phyloP scores from a whole-genome alignment of 2,329 filamentous ascomycete genomes.

The Alternaria consortialis region DNA sequence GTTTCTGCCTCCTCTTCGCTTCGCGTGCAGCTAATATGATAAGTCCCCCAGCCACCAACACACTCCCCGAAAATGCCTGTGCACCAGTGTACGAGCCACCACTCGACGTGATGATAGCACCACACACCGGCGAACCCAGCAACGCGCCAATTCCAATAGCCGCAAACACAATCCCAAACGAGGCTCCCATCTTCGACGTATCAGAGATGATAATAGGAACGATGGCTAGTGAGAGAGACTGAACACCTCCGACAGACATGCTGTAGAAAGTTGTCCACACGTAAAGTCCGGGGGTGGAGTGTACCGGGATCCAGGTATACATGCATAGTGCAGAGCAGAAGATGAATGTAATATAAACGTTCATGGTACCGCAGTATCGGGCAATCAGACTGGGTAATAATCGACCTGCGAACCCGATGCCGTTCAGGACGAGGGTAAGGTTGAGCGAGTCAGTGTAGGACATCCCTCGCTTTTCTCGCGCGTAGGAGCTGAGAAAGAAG shows the following conservation, averaged over 20 bases:
- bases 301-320: not conserved
- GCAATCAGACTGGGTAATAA: not conserved
- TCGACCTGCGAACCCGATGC: not conserved
- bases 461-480: not conserved
- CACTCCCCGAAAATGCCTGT: not conserved
- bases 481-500: not conserved
- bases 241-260: not conserved
- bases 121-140: not conserved
- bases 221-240: not conserved
- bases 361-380: not conserved
- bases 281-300: not conserved
- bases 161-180: not conserved
- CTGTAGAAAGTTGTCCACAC: not conserved
- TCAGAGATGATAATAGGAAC: not conserved
- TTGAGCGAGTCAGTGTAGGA: not conserved
- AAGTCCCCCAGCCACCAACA: not conserved
- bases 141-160: not conserved
- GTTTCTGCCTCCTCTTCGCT: conserved; percentile 2
- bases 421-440: not conserved
- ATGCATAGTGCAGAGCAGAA: conserved; percentile 1
- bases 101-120: conserved; percentile 1
- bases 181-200: not conserved
- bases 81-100: not conserved
- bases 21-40: not conserved
- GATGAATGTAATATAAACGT: not conserved